A percentile compares a stretch with the other conserved stretches of the same genome.
Evolutionary conservation across 2,329 filamentous ascomycete species (phyloP).

Genomic region (Rhynchosporium graminicola): DNA sequence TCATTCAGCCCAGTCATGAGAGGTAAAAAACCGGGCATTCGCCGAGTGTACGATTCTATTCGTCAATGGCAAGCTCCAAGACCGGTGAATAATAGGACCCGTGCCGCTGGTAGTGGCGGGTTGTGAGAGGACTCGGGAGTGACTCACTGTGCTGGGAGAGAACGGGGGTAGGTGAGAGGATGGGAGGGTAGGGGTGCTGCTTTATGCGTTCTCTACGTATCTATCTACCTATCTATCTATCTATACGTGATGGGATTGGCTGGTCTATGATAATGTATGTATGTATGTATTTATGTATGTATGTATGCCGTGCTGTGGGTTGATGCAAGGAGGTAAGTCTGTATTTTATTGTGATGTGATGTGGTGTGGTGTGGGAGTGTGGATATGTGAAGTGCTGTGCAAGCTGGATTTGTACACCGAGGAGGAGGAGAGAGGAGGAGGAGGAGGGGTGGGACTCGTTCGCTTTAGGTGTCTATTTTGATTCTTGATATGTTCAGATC

Average conservation of each 20-base stretch:
- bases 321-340: neutral
- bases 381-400: neutral
- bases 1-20: neutral
- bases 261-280: too few species aligned
- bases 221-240: too few species aligned
- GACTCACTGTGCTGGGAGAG: conserved; percentile 18
- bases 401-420: conserved; percentile 15
- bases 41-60: conserved; percentile 17
- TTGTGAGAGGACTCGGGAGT: conserved; percentile 12
- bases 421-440: neutral
- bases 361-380: neutral
- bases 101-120: conserved; percentile 10
- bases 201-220: neutral
- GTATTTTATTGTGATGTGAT: neutral
- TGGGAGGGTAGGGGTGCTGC: conserved; percentile 14
- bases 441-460: conserved; percentile 5
- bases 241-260: too few species aligned
- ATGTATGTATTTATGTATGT: too few species aligned
- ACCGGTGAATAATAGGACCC: neutral
- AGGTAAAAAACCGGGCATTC: neutral
- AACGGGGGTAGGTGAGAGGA: neutral
- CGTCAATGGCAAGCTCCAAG: conserved; percentile 24
- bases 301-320: too few species aligned
- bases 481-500: neutral
- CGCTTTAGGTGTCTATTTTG: neutral